phyloP scores from a whole-genome alignment of 2,329 filamentous ascomycete species.

The Ilyonectria mors-panacis region DNA sequence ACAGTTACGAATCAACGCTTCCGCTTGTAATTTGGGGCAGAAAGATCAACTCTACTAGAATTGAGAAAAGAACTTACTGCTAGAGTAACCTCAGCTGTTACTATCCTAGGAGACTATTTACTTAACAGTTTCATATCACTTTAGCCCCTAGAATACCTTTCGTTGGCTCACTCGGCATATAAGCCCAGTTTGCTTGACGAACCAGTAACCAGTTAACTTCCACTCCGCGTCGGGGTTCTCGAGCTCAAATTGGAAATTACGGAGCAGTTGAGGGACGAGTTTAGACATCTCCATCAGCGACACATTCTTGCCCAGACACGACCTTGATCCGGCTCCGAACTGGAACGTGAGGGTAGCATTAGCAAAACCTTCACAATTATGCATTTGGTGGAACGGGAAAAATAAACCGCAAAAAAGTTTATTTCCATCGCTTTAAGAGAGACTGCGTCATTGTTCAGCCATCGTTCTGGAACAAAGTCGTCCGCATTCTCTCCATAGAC shows the following conservation, averaged over 20 bases:
- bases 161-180: too few relatives aligned
- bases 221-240: not conserved
- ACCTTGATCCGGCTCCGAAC: not conserved
- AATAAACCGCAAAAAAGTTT: not conserved
- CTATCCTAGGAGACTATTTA: too few relatives aligned
- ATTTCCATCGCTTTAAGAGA: not conserved
- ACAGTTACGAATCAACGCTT: too few relatives aligned
- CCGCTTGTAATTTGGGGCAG: too few relatives aligned
- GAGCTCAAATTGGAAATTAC: not conserved
- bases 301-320: not conserved
- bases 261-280: not conserved
- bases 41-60: too few relatives aligned
- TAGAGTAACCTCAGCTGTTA: too few relatives aligned
- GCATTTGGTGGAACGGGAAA: not conserved
- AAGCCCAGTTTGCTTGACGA: not conserved
- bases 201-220: not conserved
- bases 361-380: too few relatives aligned
- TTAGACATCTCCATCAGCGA: not conserved
- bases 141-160: too few relatives aligned
- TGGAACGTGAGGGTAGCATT: not conserved
- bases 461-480: conserved; percentile 55
- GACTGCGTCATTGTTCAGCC: conserved; percentile 43
- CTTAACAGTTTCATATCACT: too few relatives aligned
- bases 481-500: conserved; percentile 51
- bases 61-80: too few relatives aligned